Evolutionary conservation across 805 yeast genomes (phyloP).

Genomic region (Metschnikowia henanensis): DNA sequence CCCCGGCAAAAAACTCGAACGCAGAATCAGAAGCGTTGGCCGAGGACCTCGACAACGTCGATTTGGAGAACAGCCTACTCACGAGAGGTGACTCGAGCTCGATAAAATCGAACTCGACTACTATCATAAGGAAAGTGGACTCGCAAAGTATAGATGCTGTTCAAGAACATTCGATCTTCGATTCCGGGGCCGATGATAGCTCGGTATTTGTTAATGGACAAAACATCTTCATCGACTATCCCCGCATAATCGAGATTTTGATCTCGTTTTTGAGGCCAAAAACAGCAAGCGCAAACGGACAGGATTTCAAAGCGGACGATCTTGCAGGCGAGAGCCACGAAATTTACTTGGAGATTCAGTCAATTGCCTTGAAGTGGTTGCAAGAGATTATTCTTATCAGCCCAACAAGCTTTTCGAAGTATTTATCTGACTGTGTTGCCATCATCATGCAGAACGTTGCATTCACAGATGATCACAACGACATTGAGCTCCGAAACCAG

Average conservation of each 20-base stretch:
- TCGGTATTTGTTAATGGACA: conserved; percentile 49
- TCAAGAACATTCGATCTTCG: background rate
- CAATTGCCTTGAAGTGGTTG: conserved; percentile 82
- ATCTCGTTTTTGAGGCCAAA: conserved; percentile 66
- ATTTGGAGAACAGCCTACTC: background rate
- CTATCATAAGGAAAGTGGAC: conserved; percentile 21
- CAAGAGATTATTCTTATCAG: conserved; percentile 69
- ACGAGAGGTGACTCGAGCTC: conserved; percentile 17
- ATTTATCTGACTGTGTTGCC: conserved; percentile 72
- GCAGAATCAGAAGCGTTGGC: background rate
- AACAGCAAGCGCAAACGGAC: conserved; percentile 1
- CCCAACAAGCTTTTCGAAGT: conserved; percentile 72
- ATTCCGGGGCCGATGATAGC: conserved; percentile 22
- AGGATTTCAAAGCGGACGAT: conserved; percentile 23
- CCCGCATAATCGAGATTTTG: conserved; percentile 76
- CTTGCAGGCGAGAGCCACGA: conserved; percentile 39
- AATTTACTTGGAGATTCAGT: conserved; percentile 58
- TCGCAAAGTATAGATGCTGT: conserved; percentile 2
- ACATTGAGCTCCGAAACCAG: conserved; percentile 36
- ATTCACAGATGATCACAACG: conserved; percentile 35
- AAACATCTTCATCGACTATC: conserved; percentile 77
- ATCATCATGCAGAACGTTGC: conserved; percentile 52
- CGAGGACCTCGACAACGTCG: background rate
- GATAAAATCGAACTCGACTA: conserved; percentile 27
- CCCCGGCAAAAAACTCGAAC: background rate